Percentiles rank a stretch among this genome's conserved stretches.
Conservation (phyloP, 306 rosid genomes). For the Quercus mongolica region DNA sequence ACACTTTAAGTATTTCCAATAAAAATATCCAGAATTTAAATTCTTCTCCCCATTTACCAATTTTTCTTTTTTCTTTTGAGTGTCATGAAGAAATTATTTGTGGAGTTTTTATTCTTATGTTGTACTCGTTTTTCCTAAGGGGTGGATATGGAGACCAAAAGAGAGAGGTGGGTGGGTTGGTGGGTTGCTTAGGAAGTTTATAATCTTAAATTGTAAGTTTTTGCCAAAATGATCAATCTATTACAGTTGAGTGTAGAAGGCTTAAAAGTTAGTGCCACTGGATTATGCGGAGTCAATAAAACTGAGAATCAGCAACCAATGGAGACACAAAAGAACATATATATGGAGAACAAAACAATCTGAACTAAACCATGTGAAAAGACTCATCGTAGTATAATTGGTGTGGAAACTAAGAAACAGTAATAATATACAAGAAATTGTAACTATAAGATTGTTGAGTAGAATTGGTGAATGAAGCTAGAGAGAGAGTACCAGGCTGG, state of each 20-base stretch:
- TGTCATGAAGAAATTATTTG: too few relatives aligned
- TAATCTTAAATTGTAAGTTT: not conserved
- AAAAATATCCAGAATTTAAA: too few relatives aligned
- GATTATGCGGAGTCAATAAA: not conserved
- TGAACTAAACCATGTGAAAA: not conserved
- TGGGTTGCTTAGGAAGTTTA: not conserved
- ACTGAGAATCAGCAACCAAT: not conserved
- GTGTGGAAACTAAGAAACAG: not conserved
- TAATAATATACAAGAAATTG: not conserved
- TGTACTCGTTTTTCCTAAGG: too few relatives aligned
- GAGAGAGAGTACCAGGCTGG: constrained; percentile 1
- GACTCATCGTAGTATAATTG: not conserved
- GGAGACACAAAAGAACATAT: not conserved
- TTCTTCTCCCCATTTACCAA: too few relatives aligned
- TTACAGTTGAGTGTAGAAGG: not conserved
- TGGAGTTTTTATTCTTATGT: too few relatives aligned
- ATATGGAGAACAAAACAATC: not conserved
- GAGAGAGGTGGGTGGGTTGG: too few relatives aligned
- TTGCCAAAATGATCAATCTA: not conserved
- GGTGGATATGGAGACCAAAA: too few relatives aligned
- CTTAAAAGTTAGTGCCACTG: not conserved
- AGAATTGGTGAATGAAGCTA: not conserved
- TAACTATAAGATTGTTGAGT: not conserved
- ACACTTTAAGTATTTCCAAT: too few relatives aligned
- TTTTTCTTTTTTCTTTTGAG: too few relatives aligned